Evolutionary conservation across 1,284 basidiomycete genomes (phyloP), one percentile per base, ranked within the genome.

Genomic region (Vanrija humicola): DNA sequence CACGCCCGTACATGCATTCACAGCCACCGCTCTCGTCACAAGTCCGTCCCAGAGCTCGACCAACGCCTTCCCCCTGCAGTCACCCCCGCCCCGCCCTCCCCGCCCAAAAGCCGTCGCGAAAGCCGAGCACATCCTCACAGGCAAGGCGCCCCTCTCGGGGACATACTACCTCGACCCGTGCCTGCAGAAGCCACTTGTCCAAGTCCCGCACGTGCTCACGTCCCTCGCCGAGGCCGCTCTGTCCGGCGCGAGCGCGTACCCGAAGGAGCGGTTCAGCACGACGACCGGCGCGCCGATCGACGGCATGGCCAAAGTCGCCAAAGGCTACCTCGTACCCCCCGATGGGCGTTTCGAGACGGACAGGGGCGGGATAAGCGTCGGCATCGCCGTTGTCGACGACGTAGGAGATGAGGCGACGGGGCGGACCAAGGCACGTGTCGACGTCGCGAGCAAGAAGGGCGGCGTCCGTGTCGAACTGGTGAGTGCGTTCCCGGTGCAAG

Each of bases 231-330:
- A 69, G 45, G 59, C 64, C 16, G 66, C 68, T 16, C 53, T 71
- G 18, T 64, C 62, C 1, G 63, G 63, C 19, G 47, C 48, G 12
- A 45, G 44, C 19, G 55, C 55, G 38, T 61, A 57, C 42, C 49
- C 49, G 5, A 52, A 61, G 39, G 57, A 46, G 10, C 34, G 44
- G 19, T 69, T 64, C 52, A 66, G 66, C 49, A 46, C 55, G 42
- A 68, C 66, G 16, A 68, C 64, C 0, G 68, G 69, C 12, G 68
- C 69, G 43, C 69, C 68, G 23, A 68, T 74, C n/a, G 68, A 68
- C 48, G 72, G 70, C 16, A 47, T 73, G 40, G 70, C 70, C 3
- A 62, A 57, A 29, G 49, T 65, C 15, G 67, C 69, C 0, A 68
- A 69, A 46, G 56, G 59, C 3, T 70, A 67, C 63, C 57, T 67